A percentile compares a stretch with the other conserved stretches of the same genome.
Conservation (phyloP, 805 yeast species). For the Metschnikowia cerradonensis region DNA sequence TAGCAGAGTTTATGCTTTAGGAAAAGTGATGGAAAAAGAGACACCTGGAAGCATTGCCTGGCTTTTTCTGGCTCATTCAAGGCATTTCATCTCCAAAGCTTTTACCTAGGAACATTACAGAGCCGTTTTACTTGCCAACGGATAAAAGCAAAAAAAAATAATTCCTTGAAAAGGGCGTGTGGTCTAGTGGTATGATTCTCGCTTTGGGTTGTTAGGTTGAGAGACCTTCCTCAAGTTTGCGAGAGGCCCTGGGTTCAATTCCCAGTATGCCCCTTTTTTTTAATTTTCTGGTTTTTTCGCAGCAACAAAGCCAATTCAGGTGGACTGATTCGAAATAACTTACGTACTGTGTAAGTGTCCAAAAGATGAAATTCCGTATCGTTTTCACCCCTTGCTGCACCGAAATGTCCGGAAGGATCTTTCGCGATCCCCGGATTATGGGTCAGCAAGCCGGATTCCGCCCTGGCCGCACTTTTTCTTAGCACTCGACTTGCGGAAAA, state of each 20-base stretch:
- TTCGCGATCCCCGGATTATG: conserved; percentile 5
- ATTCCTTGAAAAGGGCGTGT: conserved; percentile 12
- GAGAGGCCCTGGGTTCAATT: conserved; percentile 63
- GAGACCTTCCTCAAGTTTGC: conserved; percentile 25
- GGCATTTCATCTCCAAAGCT: background rate
- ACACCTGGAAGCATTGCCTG: no score
- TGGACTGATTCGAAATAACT: background rate
- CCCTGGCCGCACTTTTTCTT: conserved; percentile 1
- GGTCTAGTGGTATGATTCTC: conserved; percentile 21
- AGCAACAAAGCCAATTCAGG: no score
- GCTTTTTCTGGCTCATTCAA: no score
- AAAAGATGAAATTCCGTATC: background rate
- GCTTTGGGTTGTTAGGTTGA: conserved; percentile 10
- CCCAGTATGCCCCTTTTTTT: conserved; percentile 45
- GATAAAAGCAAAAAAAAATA: background rate
- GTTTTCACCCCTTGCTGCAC: background rate
- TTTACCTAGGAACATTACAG: background rate
- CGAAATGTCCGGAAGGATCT: background rate
- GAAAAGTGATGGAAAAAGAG: no score
- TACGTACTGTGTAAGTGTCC: background rate
- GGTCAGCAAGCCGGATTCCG: conserved; percentile 1
- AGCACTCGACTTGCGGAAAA: background rate
- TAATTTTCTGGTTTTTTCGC: background rate
- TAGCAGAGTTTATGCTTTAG: no score
- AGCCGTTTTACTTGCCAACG: background rate